These are phyloP conservation scores for Nephelium lappaceum DNA, from an alignment of 345 rosid species.

Conservation along the genomic window DNA sequence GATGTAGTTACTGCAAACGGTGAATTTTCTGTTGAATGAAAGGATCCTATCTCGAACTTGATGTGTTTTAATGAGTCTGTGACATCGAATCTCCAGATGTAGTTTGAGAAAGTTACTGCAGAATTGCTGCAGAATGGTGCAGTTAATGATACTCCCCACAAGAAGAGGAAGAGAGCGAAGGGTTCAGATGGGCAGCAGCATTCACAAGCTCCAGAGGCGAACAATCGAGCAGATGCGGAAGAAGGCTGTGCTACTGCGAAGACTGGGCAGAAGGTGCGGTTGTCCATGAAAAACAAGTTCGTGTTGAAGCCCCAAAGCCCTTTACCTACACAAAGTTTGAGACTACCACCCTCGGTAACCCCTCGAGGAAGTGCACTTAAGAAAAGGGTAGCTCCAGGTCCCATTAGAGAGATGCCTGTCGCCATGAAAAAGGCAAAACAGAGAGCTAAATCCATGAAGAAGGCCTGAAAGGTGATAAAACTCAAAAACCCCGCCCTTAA, in stretches of 20 bases:
- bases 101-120: conserved; percentile 89
- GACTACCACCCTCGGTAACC: conserved; percentile 90
- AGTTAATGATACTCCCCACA: conserved; percentile 38
- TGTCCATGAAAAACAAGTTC: conserved; percentile 85
- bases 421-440: conserved; percentile 54
- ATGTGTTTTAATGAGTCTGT: conserved; percentile 51
- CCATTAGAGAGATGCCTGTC: conserved; percentile 61
- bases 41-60: conserved; percentile 21
- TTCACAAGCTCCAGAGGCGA: too few species aligned
- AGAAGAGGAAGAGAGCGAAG: conserved; percentile 82
- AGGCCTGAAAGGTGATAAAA: conserved; percentile 54
- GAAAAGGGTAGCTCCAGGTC: conserved; percentile 89
- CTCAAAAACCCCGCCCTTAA: conserved; percentile 43
- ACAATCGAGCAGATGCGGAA: too few species aligned
- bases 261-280: conserved; percentile 85
- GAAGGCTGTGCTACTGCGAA: conserved; percentile 35
- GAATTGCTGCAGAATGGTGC: conserved; percentile 47
- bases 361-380: conserved; percentile 99
- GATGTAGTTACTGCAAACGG: conserved; percentile 13
- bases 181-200: too few species aligned
- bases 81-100: conserved; percentile 78
- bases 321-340: conserved; percentile 83
- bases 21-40: conserved; percentile 29
- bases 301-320: conserved; percentile 98
- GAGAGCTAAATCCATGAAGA: conserved; percentile 52